Percentiles rank a stretch among this genome's conserved stretches.
phyloP scores from a whole-genome alignment of 2,329 filamentous ascomycete genomes.

The Aureobasidium sp. region DNA sequence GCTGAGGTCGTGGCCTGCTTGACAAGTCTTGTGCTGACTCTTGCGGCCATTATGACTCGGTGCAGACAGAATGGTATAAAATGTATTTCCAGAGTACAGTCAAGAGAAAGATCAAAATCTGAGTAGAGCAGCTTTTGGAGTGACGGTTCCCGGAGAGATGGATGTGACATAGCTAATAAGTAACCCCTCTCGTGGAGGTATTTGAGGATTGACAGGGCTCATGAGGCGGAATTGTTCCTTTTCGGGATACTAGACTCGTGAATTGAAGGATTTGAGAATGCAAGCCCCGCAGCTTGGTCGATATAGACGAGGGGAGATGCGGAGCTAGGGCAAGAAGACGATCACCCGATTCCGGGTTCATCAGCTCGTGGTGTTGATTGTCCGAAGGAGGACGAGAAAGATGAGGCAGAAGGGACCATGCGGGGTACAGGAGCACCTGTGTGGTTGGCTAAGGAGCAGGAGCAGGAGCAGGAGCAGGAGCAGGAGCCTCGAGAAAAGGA shows the following conservation, averaged over 20 bases:
- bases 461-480: background rate
- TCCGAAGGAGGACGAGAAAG: conserved; percentile 3
- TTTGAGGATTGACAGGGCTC: background rate
- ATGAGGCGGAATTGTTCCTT: background rate
- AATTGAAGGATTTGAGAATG: background rate
- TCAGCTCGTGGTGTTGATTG: conserved; percentile 7
- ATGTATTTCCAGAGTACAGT: background rate
- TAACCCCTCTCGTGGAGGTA: conserved; percentile 2
- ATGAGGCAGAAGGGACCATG: background rate
- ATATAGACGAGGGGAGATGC: background rate
- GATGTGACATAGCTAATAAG: background rate
- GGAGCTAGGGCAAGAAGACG: background rate
- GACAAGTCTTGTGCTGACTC: background rate
- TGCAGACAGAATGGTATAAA: background rate
- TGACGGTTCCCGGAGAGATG: background rate
- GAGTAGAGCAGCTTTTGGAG: background rate
- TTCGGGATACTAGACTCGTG: background rate
- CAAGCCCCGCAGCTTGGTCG: conserved; percentile 12
- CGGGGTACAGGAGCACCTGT: background rate
- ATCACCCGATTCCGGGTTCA: background rate
- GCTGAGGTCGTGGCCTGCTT: background rate
- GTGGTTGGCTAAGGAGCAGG: background rate
- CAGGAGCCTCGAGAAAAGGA: background rate
- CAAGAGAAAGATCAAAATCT: background rate
- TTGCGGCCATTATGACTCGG: conserved; percentile 6